Conservation (phyloP, 2,329 filamentous ascomycete genomes). For the Alternaria gaisen region DNA sequence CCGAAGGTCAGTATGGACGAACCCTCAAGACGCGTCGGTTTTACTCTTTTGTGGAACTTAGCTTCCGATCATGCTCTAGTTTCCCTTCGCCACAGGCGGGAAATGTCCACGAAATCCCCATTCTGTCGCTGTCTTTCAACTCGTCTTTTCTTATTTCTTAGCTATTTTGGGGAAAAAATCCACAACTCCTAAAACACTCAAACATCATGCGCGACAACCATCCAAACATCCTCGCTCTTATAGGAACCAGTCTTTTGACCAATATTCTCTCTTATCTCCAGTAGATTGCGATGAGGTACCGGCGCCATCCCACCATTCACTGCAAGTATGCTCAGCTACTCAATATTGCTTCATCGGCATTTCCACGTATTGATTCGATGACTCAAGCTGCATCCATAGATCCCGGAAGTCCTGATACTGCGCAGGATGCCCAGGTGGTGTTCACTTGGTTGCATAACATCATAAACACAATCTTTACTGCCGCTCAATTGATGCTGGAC, state of each 20-base stretch:
- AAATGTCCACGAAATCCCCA: not conserved
- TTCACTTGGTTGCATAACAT: not conserved
- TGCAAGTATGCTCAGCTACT: too few species aligned
- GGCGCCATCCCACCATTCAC: fast-evolving
- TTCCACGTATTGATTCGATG: too few species aligned
- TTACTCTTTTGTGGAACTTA: too few species aligned
- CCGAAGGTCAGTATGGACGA: too few species aligned
- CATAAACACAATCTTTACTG: too few species aligned
- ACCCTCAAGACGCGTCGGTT: fast-evolving
- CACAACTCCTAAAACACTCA: not conserved
- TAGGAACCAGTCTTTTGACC: fast-evolving
- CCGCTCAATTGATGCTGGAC: too few species aligned
- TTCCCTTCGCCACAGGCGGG: fast-evolving
- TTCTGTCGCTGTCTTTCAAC: not conserved
- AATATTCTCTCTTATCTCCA: not conserved
- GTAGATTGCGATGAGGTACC: too few species aligned
- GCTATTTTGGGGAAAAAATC: not conserved
- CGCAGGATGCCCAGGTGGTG: too few species aligned
- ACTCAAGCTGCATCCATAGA: too few species aligned
- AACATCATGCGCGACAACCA: not conserved
- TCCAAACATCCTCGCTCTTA: not conserved
- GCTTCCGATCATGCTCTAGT: not conserved
- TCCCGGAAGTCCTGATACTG: too few species aligned
- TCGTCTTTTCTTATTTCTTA: not conserved
- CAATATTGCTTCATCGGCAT: too few species aligned